phyloP scores from a whole-genome alignment of 1,284 basidiomycete species.

The Schizophyllum commune region DNA sequence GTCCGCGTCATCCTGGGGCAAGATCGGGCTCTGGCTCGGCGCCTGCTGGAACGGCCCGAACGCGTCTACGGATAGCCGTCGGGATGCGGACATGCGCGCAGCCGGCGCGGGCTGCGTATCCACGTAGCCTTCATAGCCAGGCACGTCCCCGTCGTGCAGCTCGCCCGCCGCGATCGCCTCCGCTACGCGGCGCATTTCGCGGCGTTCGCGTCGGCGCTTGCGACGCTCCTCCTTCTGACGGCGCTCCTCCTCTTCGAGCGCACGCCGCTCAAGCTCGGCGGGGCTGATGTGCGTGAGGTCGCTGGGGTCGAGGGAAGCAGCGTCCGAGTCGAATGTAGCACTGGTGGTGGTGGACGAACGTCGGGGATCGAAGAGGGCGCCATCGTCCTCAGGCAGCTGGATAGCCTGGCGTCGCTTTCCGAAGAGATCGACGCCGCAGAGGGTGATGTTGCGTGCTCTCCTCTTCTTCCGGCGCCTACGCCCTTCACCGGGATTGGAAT shows the following conservation, averaged over 20 bases:
- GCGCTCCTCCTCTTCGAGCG: constrained; percentile 16
- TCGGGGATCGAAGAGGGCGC: constrained; percentile 14
- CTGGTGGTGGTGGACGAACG: constrained; percentile 23
- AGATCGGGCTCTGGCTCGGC: constrained; percentile 11
- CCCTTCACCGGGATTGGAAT: constrained; percentile 48
- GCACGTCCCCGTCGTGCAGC: background rate
- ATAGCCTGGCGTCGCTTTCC: constrained; percentile 42
- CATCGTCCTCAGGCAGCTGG: constrained; percentile 47
- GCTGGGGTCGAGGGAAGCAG: constrained; percentile 49
- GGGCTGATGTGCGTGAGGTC: constrained; percentile 40
- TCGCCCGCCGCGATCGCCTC: background rate
- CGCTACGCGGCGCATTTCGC: background rate
- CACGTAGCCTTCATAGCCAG: background rate
- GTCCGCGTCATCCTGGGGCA: constrained; percentile 21
- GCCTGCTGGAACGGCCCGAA: background rate
- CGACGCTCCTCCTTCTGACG: background rate
- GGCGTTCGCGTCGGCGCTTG: background rate
- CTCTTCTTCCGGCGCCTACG: constrained; percentile 18
- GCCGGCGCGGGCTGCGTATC: background rate
- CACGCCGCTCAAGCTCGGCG: constrained; percentile 26
- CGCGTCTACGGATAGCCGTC: background rate
- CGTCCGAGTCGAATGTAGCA: constrained; percentile 57
- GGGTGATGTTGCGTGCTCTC: constrained; percentile 25
- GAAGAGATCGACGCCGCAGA: constrained; percentile 61
- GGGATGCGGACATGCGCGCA: background rate